These are phyloP conservation scores for Alternaria rosae DNA, from an alignment of 2,329 filamentous ascomycete species.

Conservation along the genomic window DNA sequence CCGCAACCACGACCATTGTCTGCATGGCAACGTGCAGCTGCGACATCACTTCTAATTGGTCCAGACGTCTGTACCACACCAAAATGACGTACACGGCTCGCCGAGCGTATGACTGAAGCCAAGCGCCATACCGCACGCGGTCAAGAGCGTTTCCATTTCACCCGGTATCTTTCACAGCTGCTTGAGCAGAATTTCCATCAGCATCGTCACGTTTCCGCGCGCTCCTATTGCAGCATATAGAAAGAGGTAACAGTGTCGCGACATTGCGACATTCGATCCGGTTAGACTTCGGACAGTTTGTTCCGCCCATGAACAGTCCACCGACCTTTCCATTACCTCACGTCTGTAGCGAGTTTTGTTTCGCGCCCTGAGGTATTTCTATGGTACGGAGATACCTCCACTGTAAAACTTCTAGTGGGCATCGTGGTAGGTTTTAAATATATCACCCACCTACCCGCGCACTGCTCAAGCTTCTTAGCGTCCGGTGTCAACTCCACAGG, in stretches of 20 bases:
- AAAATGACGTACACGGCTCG: constrained; percentile 5
- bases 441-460: background rate
- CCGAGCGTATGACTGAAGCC: constrained; percentile 10
- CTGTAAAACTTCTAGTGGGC: background rate
- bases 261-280: background rate
- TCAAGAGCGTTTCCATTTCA: constrained; percentile 2
- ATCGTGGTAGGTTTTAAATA: background rate
- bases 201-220: background rate
- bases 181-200: constrained; percentile 19
- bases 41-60: background rate
- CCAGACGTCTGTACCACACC: background rate
- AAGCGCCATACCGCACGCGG: constrained; percentile 3
- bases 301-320: background rate
- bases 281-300: background rate
- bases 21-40: background rate
- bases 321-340: background rate
- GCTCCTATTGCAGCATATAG: background rate
- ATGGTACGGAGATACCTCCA: background rate
- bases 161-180: constrained; percentile 7
- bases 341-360: background rate
- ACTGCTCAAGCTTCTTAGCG: constrained; percentile 3
- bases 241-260: background rate
- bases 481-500: constrained; percentile 1
- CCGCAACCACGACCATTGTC: background rate
- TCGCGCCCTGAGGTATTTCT: background rate